A percentile compares a stretch with the other conserved stretches of the same genome.
phyloP scores from a whole-genome alignment of 768 basidiomycete genomes.

The Tricholoma furcatifolium region DNA sequence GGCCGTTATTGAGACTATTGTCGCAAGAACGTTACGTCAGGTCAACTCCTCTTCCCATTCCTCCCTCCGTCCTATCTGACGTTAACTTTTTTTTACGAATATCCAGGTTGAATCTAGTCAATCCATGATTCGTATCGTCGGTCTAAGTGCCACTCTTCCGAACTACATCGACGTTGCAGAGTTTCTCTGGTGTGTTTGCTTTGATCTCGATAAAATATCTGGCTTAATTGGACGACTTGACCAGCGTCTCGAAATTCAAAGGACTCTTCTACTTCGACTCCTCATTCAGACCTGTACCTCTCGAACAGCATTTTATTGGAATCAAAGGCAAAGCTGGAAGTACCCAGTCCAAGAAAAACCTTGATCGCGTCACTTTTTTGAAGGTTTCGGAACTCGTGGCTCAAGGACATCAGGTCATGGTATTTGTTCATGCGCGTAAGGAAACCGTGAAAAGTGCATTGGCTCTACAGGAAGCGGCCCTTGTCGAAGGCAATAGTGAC shows the following conservation, averaged over 20 bases:
- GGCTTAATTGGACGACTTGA: not conserved
- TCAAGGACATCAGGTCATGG: slow-evolving; percentile 99
- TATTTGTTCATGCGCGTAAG: slow-evolving; percentile 97
- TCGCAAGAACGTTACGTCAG: slow-evolving; percentile 91
- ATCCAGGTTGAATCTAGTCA: slow-evolving; percentile 91
- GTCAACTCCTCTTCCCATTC: slow-evolving; percentile 31
- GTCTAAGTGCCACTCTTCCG: slow-evolving; percentile 93
- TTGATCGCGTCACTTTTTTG: slow-evolving; percentile 86
- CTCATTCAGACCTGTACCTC: slow-evolving; percentile 92
- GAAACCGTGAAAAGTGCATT: slow-evolving; percentile 94
- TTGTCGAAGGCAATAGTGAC: slow-evolving; percentile 66
- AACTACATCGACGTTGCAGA: slow-evolving; percentile 97
- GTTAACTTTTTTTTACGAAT: not conserved
- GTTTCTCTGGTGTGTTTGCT: slow-evolving; percentile 70
- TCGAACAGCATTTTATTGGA: slow-evolving; percentile 97
- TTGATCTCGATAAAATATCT: not conserved
- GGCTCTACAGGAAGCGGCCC: slow-evolving; percentile 73
- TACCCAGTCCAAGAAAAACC: slow-evolving; percentile 69
- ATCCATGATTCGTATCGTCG: slow-evolving; percentile 93
- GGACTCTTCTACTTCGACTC: slow-evolving; percentile 98
- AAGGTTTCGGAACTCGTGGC: slow-evolving; percentile 87
- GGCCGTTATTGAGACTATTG: slow-evolving; percentile 97
- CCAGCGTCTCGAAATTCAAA: slow-evolving; percentile 78
- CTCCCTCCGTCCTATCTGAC: not conserved
- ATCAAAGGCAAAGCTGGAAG: slow-evolving; percentile 86